phyloP scores from a whole-genome alignment of 176 grass and related monocot genomes.

The Aegilops umbellulata region DNA sequence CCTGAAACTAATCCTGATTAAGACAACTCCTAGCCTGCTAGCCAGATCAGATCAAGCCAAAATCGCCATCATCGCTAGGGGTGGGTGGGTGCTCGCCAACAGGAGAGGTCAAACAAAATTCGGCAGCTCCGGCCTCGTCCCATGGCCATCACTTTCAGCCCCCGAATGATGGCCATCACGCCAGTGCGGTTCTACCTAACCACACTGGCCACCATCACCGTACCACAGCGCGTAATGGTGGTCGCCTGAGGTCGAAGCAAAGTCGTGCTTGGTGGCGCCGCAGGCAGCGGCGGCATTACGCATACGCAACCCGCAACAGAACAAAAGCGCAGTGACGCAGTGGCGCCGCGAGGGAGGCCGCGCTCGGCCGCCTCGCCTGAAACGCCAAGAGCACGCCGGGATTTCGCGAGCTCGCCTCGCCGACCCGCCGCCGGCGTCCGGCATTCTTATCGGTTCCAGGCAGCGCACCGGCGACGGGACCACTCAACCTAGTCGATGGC shows the following conservation, averaged over 20 bases:
- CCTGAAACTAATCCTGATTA: not conserved
- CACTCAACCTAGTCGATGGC: not conserved
- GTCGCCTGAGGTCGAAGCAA: slow-evolving; percentile 19
- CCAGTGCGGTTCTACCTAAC: slow-evolving; percentile 9
- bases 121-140: not conserved
- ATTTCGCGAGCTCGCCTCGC: not conserved
- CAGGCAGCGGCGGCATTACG: not conserved
- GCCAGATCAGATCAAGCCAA: not conserved
- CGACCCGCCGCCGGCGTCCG: not conserved
- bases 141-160: not conserved
- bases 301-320: not conserved
- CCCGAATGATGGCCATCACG: not conserved
- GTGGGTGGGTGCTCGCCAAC: not conserved
- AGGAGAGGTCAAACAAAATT: not conserved
- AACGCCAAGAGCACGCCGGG: not conserved
- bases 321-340: not conserved
- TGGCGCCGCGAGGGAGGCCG: not conserved
- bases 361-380: not conserved
- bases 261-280: not conserved
- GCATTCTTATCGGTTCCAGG: not conserved
- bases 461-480: not conserved
- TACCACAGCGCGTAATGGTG: too few relatives aligned
- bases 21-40: not conserved
- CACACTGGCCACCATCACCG: not conserved
- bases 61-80: not conserved